Percentiles rank a stretch among this genome's conserved stretches.
These are phyloP conservation scores for Ogataea allantospora DNA, from an alignment of 805 yeast genomes.

Conservation along the genomic window DNA sequence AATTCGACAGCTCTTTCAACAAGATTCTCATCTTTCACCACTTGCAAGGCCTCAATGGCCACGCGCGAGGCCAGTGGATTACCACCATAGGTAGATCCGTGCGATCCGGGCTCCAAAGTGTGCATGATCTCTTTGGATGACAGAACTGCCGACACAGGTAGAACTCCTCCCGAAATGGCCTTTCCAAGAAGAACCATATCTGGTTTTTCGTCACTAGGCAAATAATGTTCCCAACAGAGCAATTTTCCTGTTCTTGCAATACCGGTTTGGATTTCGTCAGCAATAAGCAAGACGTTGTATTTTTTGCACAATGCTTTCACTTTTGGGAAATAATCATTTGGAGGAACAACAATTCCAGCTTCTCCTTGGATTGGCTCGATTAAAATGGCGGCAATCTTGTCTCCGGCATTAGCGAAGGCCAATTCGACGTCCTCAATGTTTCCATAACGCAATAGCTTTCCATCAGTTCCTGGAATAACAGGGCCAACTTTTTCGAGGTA, in stretches of 20 bases:
- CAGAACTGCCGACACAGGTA: slow-evolving; percentile 88
- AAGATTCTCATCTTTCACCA: slow-evolving; percentile 81
- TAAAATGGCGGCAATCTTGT: slow-evolving; percentile 83
- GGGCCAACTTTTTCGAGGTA: slow-evolving; percentile 84
- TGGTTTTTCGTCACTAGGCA: slow-evolving; percentile 70
- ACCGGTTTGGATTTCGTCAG: slow-evolving; percentile 98
- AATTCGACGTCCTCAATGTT: slow-evolving; percentile 79
- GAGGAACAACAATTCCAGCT: slow-evolving; percentile 96
- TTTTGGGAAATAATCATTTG: slow-evolving; percentile 68
- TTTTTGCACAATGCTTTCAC: slow-evolving; percentile 75
- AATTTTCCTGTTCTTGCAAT: slow-evolving; percentile 95
- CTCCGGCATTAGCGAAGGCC: slow-evolving; percentile 81
- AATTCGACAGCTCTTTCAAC: slow-evolving; percentile 72
- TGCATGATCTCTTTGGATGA: slow-evolving; percentile 90
- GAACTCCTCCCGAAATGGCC: slow-evolving; percentile 92
- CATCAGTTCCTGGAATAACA: slow-evolving; percentile 68
- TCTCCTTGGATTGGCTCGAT: slow-evolving; percentile 98
- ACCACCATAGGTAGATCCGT: slow-evolving; percentile 98
- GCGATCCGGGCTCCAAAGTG: slow-evolving; percentile 90
- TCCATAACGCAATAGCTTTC: slow-evolving; percentile 72
- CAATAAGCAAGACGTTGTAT: slow-evolving; percentile 84
- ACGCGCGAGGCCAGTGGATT: slow-evolving; percentile 92
- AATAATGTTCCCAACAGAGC: slow-evolving; percentile 80
- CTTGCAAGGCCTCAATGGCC: slow-evolving; percentile 90
- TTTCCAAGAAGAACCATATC: slow-evolving; percentile 89